Evolutionary conservation across 495 filamentous ascomycete species (phyloP).

Genomic region (Amniculicola lignicola): DNA sequence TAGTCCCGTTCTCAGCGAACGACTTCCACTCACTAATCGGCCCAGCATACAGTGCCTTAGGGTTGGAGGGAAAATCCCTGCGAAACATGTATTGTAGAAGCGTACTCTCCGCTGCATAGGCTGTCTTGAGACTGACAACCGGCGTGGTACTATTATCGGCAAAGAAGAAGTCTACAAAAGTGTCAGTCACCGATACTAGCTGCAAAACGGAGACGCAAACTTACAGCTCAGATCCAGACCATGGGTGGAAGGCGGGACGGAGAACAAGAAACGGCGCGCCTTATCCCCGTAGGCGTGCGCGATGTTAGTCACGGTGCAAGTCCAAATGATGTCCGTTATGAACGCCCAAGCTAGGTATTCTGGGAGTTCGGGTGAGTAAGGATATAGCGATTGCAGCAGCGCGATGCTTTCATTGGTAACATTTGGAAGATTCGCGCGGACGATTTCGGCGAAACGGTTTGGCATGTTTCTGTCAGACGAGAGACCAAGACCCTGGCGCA

Average conservation of each 20-base stretch:
- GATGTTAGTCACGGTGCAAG: not conserved
- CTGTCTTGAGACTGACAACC: not conserved
- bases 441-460: not conserved
- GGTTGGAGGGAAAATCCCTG: not conserved
- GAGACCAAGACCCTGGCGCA: not conserved
- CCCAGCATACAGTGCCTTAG: not conserved
- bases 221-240: not conserved
- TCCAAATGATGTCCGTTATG: not conserved
- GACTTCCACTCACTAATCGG: not conserved
- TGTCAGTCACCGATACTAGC: not conserved
- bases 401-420: not conserved
- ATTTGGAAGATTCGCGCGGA: not conserved
- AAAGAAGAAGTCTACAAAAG: not conserved
- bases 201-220: not conserved
- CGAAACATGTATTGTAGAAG: conserved; percentile 1
- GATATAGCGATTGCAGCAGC: not conserved
- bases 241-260: not conserved
- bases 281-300: not conserved
- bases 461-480: conserved; percentile 1
- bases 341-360: conserved; percentile 2
- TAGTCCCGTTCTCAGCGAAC: not conserved
- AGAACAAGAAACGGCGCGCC: not conserved
- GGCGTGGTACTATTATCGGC: not conserved
- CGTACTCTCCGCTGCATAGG: not conserved
- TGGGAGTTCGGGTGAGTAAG: not conserved